Percentiles rank a stretch among this genome's conserved stretches.
phyloP scores from a whole-genome alignment of 306 rosid species.

The Lathyrus tuberosus region DNA sequence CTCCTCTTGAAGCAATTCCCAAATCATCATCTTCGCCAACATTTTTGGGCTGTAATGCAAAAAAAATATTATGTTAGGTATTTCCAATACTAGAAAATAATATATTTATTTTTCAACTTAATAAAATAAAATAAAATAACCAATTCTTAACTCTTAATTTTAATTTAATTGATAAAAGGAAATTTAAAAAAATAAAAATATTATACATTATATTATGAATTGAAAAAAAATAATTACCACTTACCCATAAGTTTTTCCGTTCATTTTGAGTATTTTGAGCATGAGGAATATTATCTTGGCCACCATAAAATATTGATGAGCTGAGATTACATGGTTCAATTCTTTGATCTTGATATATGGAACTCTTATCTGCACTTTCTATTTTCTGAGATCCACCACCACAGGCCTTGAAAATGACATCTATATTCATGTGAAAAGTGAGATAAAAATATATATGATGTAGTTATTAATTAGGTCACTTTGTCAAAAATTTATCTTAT shows the following conservation, averaged over 20 bases:
- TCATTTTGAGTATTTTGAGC: not conserved
- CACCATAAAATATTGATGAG: conserved; percentile 58
- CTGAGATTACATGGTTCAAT: conserved; percentile 78
- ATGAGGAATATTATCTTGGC: not conserved
- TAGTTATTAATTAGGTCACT: no score
- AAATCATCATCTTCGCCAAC: not conserved
- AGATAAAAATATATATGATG: no score
- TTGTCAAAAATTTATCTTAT: no score
- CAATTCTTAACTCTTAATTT: no score
- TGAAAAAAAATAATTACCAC: not conserved
- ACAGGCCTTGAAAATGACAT: conserved; percentile 36
- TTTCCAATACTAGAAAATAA: no score
- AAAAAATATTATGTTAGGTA: no score
- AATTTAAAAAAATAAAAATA: not conserved
- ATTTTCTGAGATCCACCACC: conserved; percentile 46
- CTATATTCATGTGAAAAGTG: conserved; percentile 43
- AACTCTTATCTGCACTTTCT: conserved; percentile 47
- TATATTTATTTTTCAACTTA: no score
- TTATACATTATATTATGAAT: not conserved
- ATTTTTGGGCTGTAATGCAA: not conserved
- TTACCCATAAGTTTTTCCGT: not conserved
- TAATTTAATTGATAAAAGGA: no score
- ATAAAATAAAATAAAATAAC: no score
- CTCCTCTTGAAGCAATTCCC: not conserved
- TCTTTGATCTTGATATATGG: conserved; percentile 65